Evolutionary conservation across 2,329 filamentous ascomycete genomes (phyloP), one percentile per base, ranked within the genome.

Genomic region (Alternaria sp.): DNA sequence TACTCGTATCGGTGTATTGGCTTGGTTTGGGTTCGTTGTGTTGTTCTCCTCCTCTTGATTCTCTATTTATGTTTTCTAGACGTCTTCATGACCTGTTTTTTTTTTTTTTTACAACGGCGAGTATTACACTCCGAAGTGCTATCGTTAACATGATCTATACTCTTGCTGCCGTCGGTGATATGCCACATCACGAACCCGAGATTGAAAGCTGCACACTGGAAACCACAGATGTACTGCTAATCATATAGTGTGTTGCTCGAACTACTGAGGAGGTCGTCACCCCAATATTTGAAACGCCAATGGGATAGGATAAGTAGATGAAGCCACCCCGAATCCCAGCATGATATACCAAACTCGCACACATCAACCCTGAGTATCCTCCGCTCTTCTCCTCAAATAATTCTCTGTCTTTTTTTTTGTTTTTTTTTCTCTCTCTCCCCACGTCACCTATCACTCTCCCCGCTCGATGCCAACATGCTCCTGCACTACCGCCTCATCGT

Each of bases 1-100:
- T 21, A 41, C 21, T 51, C 36, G 49, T 17, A 28, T 51, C 9
- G 26, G 28, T 42, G 49, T 51, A 24, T 48, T 2, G 21, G 31
- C 36, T n/a, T 26, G 4, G 13, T n/a, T 24, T n/a, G n/a, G n/a
- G n/a, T n/a, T n/a, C n/a, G n/a, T n/a, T n/a, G n/a, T n/a, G 40
- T 2, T 48, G 5, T 8, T 34, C 4, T 13, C 24, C 33, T 11
- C 44, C 26, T 24, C 9, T 24, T 34, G 44, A 48, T 48, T 48
- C 29, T 31, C 29, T 36, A 13, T 34, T 48, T n/a, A 48, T 31
- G 31, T 48, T 24, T 24, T 10, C 11, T 26, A 4, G 21, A 48
- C 13, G 44, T 36, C 44, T 11, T 26, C 26, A 36, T 26, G 44
- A 48, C 21, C 1, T 48, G 21, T 40, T 10, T 23, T 24, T 13